Percentiles rank a stretch among this genome's conserved stretches.
phyloP scores from a whole-genome alignment of 306 rosid genomes.

The Malus sieversii region DNA sequence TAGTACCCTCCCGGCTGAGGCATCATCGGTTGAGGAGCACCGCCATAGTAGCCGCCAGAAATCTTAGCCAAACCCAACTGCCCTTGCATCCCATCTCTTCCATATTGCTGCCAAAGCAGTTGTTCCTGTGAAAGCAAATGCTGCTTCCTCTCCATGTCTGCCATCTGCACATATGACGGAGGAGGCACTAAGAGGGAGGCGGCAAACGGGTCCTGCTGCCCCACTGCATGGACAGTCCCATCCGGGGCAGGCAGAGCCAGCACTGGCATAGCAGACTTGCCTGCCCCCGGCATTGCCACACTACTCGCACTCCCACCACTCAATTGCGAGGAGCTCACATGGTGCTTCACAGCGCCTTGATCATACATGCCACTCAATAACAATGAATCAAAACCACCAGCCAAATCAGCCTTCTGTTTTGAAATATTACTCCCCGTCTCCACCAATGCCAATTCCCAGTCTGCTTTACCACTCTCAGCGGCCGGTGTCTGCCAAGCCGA shows the following conservation, averaged over 20 bases:
- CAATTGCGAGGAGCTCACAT: constrained; percentile 45
- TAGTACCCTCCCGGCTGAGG: constrained; percentile 62
- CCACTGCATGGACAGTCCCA: constrained; percentile 50
- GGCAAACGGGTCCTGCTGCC: constrained; percentile 73
- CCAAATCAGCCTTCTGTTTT: constrained; percentile 61
- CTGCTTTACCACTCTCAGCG: constrained; percentile 67
- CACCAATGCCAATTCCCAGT: constrained; percentile 83
- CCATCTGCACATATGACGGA: constrained; percentile 83
- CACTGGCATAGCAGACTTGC: constrained; percentile 38
- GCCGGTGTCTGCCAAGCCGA: constrained; percentile 80
- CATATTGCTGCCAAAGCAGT: constrained; percentile 71
- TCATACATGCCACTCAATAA: constrained; percentile 86
- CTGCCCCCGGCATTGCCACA: constrained; percentile 45
- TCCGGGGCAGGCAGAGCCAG: constrained; percentile 88
- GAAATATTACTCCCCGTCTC: constrained; percentile 54
- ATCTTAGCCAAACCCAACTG: constrained; percentile 47
- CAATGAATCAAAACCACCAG: constrained; percentile 72
- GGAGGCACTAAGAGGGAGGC: constrained; percentile 73
- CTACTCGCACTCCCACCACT: constrained; percentile 79
- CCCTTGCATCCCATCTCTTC: constrained; percentile 76
- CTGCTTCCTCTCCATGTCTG: constrained; percentile 83
- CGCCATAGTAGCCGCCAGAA: constrained; percentile 38
- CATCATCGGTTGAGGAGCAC: constrained; percentile 37
- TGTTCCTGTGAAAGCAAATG: constrained; percentile 67
- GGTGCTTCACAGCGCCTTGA: constrained; percentile 77